phyloP scores from a whole-genome alignment of 768 basidiomycete species.

The Leccinum subgranulosum region DNA sequence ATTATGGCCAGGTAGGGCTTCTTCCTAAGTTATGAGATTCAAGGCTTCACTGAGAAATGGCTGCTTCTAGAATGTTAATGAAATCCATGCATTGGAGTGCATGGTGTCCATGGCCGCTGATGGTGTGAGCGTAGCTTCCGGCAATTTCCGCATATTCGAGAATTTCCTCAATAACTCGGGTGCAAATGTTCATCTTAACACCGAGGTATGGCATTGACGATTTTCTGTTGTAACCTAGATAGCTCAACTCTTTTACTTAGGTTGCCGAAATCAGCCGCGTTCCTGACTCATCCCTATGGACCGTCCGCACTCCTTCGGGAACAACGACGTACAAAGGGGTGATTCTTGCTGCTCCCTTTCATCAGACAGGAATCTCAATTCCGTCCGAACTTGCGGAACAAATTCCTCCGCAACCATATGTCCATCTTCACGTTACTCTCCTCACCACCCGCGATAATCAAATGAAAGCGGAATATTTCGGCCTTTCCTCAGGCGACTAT shows the following conservation, averaged over 20 bases:
- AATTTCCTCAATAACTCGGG: slow-evolving; percentile 68
- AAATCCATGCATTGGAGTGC: slow-evolving; percentile 78
- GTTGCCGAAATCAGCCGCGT: slow-evolving; percentile 50
- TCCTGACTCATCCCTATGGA: slow-evolving; percentile 49
- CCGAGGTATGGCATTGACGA: slow-evolving; percentile 44
- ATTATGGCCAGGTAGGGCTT: slow-evolving; percentile 67
- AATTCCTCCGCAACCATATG: slow-evolving; percentile 72
- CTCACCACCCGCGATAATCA: slow-evolving; percentile 70
- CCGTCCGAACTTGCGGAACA: slow-evolving; percentile 45
- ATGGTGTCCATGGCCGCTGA: slow-evolving; percentile 66
- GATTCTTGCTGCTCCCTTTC: slow-evolving; percentile 85
- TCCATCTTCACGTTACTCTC: slow-evolving; percentile 85
- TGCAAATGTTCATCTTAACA: slow-evolving; percentile 69
- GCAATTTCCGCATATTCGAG: slow-evolving; percentile 85
- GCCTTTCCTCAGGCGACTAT: slow-evolving; percentile 38
- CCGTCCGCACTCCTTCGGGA: slow-evolving; percentile 47
- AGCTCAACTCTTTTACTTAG: slow-evolving; percentile 28
- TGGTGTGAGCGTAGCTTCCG: slow-evolving; percentile 67
- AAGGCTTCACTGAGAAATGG: not conserved
- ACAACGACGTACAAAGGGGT: slow-evolving; percentile 62
- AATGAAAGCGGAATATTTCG: slow-evolving; percentile 69
- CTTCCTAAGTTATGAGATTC: not conserved
- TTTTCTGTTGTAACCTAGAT: not conserved
- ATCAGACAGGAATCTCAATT: slow-evolving; percentile 58
- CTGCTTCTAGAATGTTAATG: slow-evolving; percentile 51